These are phyloP conservation scores for Arachis monticola DNA, from an alignment of 331 rosid genomes.

Conservation along the genomic window DNA sequence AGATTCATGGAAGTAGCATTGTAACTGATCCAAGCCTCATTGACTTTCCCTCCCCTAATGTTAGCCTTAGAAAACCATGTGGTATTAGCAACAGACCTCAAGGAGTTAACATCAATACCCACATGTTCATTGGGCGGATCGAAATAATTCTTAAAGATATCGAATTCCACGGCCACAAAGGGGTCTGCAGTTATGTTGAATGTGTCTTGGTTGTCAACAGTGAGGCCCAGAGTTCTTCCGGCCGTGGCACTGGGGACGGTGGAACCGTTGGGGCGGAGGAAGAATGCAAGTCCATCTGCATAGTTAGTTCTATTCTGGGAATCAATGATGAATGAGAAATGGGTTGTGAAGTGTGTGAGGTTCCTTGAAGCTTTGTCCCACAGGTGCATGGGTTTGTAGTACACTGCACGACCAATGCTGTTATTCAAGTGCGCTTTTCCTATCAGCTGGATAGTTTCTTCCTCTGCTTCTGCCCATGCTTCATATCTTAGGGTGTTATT, in stretches of 20 bases:
- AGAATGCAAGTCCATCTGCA: conserved; percentile 56
- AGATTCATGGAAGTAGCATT: conserved; percentile 30
- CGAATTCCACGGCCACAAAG: conserved; percentile 59
- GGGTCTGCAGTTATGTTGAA: conserved; percentile 16
- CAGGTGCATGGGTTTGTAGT: conserved; percentile 38
- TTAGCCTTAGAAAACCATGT: conserved; percentile 42
- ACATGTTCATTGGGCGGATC: conserved; percentile 39
- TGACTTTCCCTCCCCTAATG: conserved; percentile 8
- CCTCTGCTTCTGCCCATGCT: no score
- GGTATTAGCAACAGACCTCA: conserved; percentile 18
- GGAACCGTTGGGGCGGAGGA: conserved; percentile 43
- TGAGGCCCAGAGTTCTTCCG: conserved; percentile 48
- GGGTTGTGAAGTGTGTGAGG: conserved; percentile 47
- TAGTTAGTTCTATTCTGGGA: neutral
- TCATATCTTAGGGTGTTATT: neutral
- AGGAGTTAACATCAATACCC: conserved; percentile 41
- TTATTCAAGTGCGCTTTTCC: neutral
- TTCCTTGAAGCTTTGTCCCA: conserved; percentile 46
- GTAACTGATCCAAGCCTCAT: conserved; percentile 43
- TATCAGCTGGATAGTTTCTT: conserved; percentile 39
- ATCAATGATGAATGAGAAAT: conserved; percentile 42
- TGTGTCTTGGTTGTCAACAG: neutral
- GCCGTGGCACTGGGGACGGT: neutral
- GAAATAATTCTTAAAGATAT: conserved; percentile 20
- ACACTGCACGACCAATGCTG: conserved; percentile 46